Percentiles rank a stretch among this genome's conserved stretches.
Evolutionary conservation across 73 alveolate species (phyloP).

Genomic region (Paramecium bursaria): DNA sequence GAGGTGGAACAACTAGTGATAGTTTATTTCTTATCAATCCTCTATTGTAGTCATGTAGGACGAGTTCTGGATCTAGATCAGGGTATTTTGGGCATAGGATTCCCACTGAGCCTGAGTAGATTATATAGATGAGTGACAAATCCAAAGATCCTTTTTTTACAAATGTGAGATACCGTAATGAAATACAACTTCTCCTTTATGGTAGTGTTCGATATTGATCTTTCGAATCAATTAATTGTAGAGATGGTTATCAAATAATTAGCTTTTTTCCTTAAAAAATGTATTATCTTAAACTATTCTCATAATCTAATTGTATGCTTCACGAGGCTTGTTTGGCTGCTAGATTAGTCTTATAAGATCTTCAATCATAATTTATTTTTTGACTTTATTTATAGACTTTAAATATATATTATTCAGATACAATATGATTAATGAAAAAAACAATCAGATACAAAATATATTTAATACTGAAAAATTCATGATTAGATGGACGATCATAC

Average conservation of each 20-base stretch:
- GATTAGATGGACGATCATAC: too few species aligned
- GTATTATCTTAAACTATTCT: background rate
- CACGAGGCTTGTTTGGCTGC: too few species aligned
- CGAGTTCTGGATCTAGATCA: background rate
- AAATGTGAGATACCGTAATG: constrained; percentile 17
- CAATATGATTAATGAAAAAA: too few species aligned
- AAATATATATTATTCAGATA: too few species aligned
- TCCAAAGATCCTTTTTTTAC: constrained; percentile 14
- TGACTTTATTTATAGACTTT: too few species aligned
- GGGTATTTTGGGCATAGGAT: constrained; percentile 41
- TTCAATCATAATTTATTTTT: too few species aligned
- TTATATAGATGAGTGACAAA: constrained; percentile 7
- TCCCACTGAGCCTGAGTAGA: constrained; percentile 19
- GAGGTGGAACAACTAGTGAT: too few species aligned
- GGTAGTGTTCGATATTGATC: background rate
- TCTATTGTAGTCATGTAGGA: constrained; percentile 8
- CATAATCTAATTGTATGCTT: too few species aligned
- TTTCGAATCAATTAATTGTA: constrained; percentile 18
- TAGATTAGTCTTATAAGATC: too few species aligned
- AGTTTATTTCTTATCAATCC: background rate
- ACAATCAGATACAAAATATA: too few species aligned
- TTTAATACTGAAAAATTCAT: too few species aligned
- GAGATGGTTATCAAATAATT: constrained; percentile 17
- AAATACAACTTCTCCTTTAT: constrained; percentile 48
- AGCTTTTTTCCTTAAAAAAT: constrained; percentile 52